Conservation (phyloP, 805 yeast species). For the Geotrichum ghanense region DNA sequence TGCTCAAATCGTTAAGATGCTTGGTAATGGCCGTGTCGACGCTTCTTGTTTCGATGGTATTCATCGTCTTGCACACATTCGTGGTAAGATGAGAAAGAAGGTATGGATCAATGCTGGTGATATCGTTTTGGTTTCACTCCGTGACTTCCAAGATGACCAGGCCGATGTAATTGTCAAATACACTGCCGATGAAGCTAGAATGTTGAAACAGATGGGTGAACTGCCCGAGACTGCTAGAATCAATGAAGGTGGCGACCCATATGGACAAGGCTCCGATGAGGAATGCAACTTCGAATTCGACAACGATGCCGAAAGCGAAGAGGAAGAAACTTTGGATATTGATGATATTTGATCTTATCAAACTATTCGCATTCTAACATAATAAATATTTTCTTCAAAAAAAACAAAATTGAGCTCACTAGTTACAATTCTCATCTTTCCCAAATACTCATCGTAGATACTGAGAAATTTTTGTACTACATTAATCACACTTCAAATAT, state of each 20-base stretch:
- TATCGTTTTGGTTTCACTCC: constrained; percentile 84
- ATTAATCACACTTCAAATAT: neutral
- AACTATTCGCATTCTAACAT: constrained; percentile 1
- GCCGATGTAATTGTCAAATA: constrained; percentile 97
- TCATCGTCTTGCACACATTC: constrained; percentile 91
- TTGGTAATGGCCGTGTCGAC: constrained; percentile 96
- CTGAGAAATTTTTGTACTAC: too few species aligned
- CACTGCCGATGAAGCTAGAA: constrained; percentile 96
- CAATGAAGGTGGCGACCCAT: constrained; percentile 85
- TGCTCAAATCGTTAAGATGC: constrained; percentile 96
- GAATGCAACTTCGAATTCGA: constrained; percentile 98
- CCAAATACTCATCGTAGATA: constrained; percentile 9
- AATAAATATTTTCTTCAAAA: too few species aligned
- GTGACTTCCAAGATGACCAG: constrained; percentile 97
- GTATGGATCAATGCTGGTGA: constrained; percentile 99
- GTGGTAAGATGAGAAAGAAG: constrained; percentile 98
- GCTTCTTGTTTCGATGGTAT: constrained; percentile 91
- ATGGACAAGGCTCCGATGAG: constrained; percentile 92
- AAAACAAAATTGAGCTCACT: too few species aligned
- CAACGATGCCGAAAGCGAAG: constrained; percentile 74
- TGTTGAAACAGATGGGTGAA: constrained; percentile 90
- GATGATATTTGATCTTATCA: constrained; percentile 65
- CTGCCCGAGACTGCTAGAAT: constrained; percentile 94
- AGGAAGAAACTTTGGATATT: constrained; percentile 70
- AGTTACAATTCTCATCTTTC: too few species aligned